Evolutionary conservation across 208 protist genomes (phyloP).

Genomic region (Phytomonas francai): DNA sequence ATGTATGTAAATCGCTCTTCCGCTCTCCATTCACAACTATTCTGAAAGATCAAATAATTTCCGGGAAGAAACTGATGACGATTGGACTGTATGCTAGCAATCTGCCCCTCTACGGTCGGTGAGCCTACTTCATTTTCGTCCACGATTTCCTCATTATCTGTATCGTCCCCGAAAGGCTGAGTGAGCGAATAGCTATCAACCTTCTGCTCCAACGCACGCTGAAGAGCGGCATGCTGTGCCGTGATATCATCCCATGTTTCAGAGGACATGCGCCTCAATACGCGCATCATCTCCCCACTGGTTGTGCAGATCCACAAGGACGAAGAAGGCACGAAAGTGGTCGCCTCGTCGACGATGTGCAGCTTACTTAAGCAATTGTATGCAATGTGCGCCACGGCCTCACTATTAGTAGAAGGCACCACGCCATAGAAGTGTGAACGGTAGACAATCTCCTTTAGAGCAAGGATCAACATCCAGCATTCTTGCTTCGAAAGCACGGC

Average conservation of each 20-base stretch:
- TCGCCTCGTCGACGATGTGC: slow-evolving; percentile 60
- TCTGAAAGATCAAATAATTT: slow-evolving; percentile 30
- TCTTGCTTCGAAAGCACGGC: slow-evolving; percentile 34
- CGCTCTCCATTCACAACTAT: slow-evolving; percentile 34
- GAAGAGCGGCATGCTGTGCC: slow-evolving; percentile 2
- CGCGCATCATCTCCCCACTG: slow-evolving; percentile 12
- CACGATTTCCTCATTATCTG: background rate
- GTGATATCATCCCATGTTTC: slow-evolving; percentile 28
- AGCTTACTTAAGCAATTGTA: slow-evolving; percentile 52
- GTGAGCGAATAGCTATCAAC: slow-evolving; percentile 9
- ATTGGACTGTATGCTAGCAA: background rate
- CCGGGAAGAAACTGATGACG: slow-evolving; percentile 17
- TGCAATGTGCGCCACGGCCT: slow-evolving; percentile 64
- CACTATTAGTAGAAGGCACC: slow-evolving; percentile 44
- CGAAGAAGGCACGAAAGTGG: slow-evolving; percentile 32
- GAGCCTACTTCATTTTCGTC: background rate
- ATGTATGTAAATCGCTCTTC: slow-evolving; percentile 50
- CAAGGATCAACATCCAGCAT: slow-evolving; percentile 48
- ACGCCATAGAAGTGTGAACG: slow-evolving; percentile 68
- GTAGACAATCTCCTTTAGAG: slow-evolving; percentile 68
- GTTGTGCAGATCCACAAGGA: slow-evolving; percentile 52
- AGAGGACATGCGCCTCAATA: slow-evolving; percentile 19
- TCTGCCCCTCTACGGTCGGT: background rate
- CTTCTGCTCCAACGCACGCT: slow-evolving; percentile 1
- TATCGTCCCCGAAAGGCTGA: background rate